These are phyloP conservation scores for Quercus bicolor DNA, from an alignment of 306 rosid species.

Conservation along the genomic window DNA sequence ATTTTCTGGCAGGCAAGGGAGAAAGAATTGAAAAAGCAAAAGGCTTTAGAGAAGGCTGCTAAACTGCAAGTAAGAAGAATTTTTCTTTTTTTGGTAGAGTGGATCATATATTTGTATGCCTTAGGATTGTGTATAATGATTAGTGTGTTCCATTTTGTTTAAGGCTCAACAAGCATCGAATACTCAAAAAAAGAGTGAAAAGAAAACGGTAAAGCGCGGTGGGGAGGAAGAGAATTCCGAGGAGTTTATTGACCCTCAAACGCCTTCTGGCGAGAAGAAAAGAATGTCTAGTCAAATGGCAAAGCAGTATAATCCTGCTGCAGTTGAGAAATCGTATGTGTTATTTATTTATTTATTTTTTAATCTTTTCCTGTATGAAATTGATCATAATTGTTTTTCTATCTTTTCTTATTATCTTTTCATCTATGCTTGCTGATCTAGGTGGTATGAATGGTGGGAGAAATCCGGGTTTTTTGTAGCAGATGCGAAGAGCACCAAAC, in stretches of 20 bases:
- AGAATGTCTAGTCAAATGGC: slow-evolving; percentile 73
- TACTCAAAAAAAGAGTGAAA: slow-evolving; percentile 70
- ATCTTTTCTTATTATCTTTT: neutral
- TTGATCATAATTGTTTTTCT: slow-evolving; percentile 1
- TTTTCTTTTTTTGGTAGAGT: neutral
- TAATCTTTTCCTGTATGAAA: neutral
- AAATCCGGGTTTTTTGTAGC: slow-evolving; percentile 68
- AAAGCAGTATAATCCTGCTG: slow-evolving; percentile 66
- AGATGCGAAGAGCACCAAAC: slow-evolving; percentile 78
- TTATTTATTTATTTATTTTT: neutral
- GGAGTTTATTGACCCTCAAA: slow-evolving; percentile 76
- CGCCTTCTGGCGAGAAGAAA: slow-evolving; percentile 72
- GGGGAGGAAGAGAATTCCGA: slow-evolving; percentile 65
- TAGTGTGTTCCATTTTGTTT: neutral
- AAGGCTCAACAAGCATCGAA: slow-evolving; percentile 64
- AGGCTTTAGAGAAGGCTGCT: slow-evolving; percentile 70
- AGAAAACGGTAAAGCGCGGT: slow-evolving; percentile 60
- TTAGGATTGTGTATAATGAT: neutral
- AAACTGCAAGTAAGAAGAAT: slow-evolving; percentile 53
- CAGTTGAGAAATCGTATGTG: slow-evolving; percentile 84
- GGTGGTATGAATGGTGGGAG: slow-evolving; percentile 99
- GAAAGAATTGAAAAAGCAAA: slow-evolving; percentile 82
- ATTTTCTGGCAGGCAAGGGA: slow-evolving; percentile 73
- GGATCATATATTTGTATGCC: slow-evolving; percentile 1
- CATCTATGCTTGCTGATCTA: slow-evolving; percentile 32